Evolutionary conservation across 1,284 basidiomycete genomes (phyloP).

Genomic region (Leccinum variabile): DNA sequence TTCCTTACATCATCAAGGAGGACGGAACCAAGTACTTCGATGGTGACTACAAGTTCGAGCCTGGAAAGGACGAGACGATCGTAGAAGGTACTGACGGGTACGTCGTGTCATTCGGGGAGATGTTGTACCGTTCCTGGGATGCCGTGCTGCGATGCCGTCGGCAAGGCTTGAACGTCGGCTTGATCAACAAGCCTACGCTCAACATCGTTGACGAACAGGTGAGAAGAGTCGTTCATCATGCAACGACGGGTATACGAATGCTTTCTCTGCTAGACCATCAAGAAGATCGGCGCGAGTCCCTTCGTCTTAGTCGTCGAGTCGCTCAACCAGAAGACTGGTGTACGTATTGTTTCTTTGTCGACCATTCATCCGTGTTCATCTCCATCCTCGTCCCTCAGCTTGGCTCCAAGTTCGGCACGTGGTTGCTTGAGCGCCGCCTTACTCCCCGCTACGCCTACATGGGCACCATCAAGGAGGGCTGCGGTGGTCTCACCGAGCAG

Average conservation of each 20-base stretch:
- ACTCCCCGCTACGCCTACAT: constrained; percentile 81
- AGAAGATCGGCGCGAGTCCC: constrained; percentile 66
- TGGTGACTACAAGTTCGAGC: constrained; percentile 72
- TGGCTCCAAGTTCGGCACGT: constrained; percentile 79
- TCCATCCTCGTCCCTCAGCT: constrained; percentile 45
- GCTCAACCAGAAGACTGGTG: constrained; percentile 84
- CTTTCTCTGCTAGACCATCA: constrained; percentile 46
- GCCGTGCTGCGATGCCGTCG: constrained; percentile 72
- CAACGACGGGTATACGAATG: neutral
- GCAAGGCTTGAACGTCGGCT: constrained; percentile 73
- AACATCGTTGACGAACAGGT: constrained; percentile 82
- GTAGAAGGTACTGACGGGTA: constrained; percentile 70
- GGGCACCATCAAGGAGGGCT: constrained; percentile 79
- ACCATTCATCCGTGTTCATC: neutral
- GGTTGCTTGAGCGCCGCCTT: constrained; percentile 77
- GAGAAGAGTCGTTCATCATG: constrained; percentile 8
- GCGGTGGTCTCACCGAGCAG: constrained; percentile 81
- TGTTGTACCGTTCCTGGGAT: constrained; percentile 79
- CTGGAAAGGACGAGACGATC: constrained; percentile 80
- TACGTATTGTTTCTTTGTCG: constrained; percentile 37
- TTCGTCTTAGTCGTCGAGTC: constrained; percentile 85
- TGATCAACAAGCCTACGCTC: constrained; percentile 82
- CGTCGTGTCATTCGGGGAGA: constrained; percentile 79
- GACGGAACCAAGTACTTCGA: constrained; percentile 71
- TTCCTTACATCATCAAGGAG: constrained; percentile 81